A percentile compares a stretch with the other conserved stretches of the same genome.
phyloP scores from a whole-genome alignment of 148 eudicot species.

The Persicaria maculosa region DNA sequence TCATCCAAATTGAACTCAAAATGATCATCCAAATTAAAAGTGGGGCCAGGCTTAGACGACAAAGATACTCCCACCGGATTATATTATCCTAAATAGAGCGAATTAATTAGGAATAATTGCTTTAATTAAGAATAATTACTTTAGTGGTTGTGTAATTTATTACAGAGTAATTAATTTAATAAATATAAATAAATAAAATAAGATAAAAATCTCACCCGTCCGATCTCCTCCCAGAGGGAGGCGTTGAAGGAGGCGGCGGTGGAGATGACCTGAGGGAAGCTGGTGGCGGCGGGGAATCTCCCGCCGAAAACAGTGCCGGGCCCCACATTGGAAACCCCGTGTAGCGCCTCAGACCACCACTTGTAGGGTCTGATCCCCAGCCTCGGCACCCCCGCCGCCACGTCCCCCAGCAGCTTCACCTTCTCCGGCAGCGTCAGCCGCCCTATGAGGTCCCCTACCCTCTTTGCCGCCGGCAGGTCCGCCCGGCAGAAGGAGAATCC shows the following conservation, averaged over 20 bases:
- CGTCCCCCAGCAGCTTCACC: slow-evolving; percentile 47
- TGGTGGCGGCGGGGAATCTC: slow-evolving; percentile 73
- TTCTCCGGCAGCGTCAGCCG: slow-evolving; percentile 73
- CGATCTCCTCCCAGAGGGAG: slow-evolving; percentile 79
- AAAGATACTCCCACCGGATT: not conserved
- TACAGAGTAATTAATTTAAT: not conserved
- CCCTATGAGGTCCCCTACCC: slow-evolving; percentile 57
- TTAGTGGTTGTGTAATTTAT: not conserved
- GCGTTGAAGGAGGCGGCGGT: slow-evolving; percentile 84
- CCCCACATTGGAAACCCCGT: slow-evolving; percentile 85
- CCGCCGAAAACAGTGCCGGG: slow-evolving; percentile 85
- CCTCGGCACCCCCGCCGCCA: slow-evolving; percentile 66
- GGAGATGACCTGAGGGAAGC: slow-evolving; percentile 86
- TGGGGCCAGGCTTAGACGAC: not conserved
- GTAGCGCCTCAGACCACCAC: slow-evolving; percentile 99
- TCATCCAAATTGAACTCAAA: not conserved
- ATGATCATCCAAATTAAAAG: not conserved
- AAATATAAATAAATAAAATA: not conserved
- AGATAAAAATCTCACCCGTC: slow-evolving; percentile 41
- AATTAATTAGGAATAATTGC: not conserved
- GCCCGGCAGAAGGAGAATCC: slow-evolving; percentile 41
- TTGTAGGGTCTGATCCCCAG: slow-evolving; percentile 66
- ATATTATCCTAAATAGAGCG: not conserved
- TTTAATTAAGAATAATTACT: too few relatives aligned
- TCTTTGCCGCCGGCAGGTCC: slow-evolving; percentile 21